A percentile compares a stretch with the other conserved stretches of the same genome.
These are phyloP conservation scores for Rhododendron simsii DNA, from an alignment of 148 eudicot genomes.

Conservation along the genomic window DNA sequence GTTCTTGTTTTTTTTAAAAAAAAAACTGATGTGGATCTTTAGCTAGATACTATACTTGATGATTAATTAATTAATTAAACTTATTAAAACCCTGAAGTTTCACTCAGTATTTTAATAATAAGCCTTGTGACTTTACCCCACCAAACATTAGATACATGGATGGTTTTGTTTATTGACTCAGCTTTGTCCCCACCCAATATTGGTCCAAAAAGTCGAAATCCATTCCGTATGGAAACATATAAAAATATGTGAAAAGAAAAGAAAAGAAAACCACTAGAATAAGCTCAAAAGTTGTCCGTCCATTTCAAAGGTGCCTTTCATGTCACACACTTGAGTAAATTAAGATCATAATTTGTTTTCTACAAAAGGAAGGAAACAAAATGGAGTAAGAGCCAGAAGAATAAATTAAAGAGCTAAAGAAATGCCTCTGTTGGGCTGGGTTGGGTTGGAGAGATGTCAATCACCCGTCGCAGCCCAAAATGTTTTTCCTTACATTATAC, in stretches of 20 bases:
- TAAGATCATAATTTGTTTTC: not conserved
- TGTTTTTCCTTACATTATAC: not conserved
- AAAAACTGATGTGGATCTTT: slow-evolving; percentile 24
- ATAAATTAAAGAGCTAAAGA: not conserved
- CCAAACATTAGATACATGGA: slow-evolving; percentile 16
- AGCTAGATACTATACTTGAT: slow-evolving; percentile 13
- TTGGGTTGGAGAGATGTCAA: not conserved
- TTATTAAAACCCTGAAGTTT: not conserved
- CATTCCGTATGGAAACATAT: slow-evolving; percentile 1
- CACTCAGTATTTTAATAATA: slow-evolving; percentile 20
- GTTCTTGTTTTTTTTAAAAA: not conserved
- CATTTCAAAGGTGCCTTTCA: slow-evolving; percentile 30
- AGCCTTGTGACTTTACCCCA: slow-evolving; percentile 22
- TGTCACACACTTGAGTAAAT: slow-evolving; percentile 16
- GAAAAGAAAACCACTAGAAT: not conserved
- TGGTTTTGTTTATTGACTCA: slow-evolving; percentile 20
- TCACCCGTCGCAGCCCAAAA: not conserved
- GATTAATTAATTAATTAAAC: slow-evolving; percentile 9
- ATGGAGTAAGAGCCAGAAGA: not conserved
- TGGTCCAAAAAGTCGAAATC: slow-evolving; percentile 34
- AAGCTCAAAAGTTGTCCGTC: slow-evolving; percentile 17
- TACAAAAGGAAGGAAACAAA: not conserved
- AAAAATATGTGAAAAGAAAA: not conserved
- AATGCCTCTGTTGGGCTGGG: not conserved
- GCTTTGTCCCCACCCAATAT: slow-evolving; percentile 11